Conservation (phyloP, 2,329 filamentous ascomycete genomes). For the Fusarium scirpi region DNA sequence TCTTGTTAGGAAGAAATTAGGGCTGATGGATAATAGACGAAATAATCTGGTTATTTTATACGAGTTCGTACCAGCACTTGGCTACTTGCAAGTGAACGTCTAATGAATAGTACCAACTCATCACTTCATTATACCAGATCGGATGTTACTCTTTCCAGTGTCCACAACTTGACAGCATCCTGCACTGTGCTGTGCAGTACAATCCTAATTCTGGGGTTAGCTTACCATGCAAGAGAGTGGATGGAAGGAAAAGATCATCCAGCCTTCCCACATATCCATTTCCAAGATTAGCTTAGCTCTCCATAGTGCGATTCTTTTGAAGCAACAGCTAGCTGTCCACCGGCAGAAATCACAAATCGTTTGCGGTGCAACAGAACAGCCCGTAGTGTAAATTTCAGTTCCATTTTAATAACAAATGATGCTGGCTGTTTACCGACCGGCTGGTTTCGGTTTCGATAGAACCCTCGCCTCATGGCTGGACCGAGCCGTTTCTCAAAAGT, state of each 20-base stretch:
- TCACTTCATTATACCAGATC: neutral
- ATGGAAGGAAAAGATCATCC: slow-evolving; percentile 22
- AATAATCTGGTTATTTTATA: neutral
- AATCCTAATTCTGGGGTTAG: neutral
- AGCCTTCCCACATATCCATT: slow-evolving; percentile 9
- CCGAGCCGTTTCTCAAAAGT: slow-evolving; percentile 6
- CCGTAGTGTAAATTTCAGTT: neutral
- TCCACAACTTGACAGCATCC: neutral
- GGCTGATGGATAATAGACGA: neutral
- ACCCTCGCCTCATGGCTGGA: slow-evolving; percentile 11
- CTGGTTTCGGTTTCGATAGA: neutral
- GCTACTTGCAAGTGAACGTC: neutral
- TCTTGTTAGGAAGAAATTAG: slow-evolving; percentile 4
- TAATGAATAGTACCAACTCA: too few relatives aligned
- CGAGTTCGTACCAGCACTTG: neutral
- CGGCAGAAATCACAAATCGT: neutral
- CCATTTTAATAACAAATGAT: neutral
- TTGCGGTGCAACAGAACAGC: neutral
- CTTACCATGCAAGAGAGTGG: neutral
- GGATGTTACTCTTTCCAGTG: neutral
- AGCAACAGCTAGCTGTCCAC: neutral
- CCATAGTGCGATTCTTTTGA: neutral
- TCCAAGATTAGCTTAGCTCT: slow-evolving; percentile 5
- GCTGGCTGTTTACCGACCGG: neutral
- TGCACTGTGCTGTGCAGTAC: neutral